These are phyloP conservation scores for Aegilops tauschii DNA, from an alignment of 176 grass and related monocot species.

Conservation along the genomic window DNA sequence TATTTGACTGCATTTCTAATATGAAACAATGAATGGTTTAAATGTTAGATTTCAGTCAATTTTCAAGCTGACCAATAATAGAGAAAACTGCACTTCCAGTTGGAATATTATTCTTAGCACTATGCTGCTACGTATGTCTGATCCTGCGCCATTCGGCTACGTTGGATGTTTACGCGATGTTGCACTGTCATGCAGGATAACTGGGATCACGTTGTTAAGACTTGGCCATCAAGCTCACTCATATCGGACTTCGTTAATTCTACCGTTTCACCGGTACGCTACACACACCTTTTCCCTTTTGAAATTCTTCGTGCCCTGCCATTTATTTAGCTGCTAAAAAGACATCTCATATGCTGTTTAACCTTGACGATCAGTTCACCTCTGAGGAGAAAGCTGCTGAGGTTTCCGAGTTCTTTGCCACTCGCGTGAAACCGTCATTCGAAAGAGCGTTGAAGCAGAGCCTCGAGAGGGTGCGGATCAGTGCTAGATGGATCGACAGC, in stretches of 20 bases:
- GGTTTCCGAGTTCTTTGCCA: constrained; percentile 57
- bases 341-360: not conserved
- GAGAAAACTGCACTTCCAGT: not conserved
- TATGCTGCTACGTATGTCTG: not conserved
- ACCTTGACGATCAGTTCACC: constrained; percentile 45
- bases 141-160: not conserved
- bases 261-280: constrained; percentile 48
- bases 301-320: not conserved
- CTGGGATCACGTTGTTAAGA: constrained; percentile 71
- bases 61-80: not conserved
- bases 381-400: constrained; percentile 66
- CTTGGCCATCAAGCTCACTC: constrained; percentile 58
- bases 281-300: not conserved
- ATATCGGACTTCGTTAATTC: constrained; percentile 53
- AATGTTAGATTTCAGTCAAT: not conserved
- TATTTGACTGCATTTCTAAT: not conserved
- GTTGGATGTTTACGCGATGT: not conserved
- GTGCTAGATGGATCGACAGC: constrained; percentile 53
- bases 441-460: constrained; percentile 77
- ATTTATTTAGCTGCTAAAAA: not conserved
- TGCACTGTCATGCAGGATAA: constrained; percentile 48
- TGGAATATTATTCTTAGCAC: not conserved
- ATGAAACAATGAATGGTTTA: not conserved
- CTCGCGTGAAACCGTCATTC: constrained; percentile 61
- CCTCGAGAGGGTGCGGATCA: constrained; percentile 66